phyloP scores from a whole-genome alignment of 2,329 filamentous ascomycete species.

The Stachybotrys elegans region DNA sequence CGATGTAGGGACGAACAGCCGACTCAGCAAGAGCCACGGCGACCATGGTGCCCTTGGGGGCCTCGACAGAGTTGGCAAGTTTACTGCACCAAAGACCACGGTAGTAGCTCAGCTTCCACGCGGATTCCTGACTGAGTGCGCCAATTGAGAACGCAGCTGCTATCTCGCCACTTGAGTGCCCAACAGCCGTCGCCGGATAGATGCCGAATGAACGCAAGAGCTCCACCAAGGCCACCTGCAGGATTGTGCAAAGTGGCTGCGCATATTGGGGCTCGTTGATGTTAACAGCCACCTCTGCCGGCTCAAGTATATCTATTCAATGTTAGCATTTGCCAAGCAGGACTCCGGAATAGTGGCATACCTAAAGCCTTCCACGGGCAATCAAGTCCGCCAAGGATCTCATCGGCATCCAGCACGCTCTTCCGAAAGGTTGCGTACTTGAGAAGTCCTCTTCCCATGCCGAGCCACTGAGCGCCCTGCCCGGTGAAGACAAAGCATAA shows the following conservation, averaged over 20 bases:
- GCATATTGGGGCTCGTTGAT: slow-evolving; percentile 30
- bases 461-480: slow-evolving; percentile 27
- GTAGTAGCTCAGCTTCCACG: not conserved
- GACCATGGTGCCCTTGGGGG: slow-evolving; percentile 21
- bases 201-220: slow-evolving; percentile 14
- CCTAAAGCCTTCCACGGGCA: slow-evolving; percentile 3
- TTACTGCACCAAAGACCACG: not conserved
- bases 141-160: not conserved
- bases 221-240: slow-evolving; percentile 40
- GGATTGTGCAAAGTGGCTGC: slow-evolving; percentile 34
- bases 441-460: slow-evolving; percentile 25
- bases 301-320: too few species aligned
- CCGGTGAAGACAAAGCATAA: slow-evolving; percentile 23
- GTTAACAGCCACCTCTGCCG: not conserved
- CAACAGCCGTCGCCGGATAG: not conserved
- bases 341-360: not conserved
- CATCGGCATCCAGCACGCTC: not conserved
- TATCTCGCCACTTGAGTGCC: not conserved
- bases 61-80: not conserved
- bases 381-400: slow-evolving; percentile 15
- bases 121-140: not conserved
- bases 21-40: slow-evolving; percentile 22
- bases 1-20: too few species aligned
- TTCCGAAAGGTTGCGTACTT: slow-evolving; percentile 3
- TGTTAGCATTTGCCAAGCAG: too few species aligned